Conservation (phyloP, 2,329 filamentous ascomycete species). For the Ophiostoma quercus region DNA sequence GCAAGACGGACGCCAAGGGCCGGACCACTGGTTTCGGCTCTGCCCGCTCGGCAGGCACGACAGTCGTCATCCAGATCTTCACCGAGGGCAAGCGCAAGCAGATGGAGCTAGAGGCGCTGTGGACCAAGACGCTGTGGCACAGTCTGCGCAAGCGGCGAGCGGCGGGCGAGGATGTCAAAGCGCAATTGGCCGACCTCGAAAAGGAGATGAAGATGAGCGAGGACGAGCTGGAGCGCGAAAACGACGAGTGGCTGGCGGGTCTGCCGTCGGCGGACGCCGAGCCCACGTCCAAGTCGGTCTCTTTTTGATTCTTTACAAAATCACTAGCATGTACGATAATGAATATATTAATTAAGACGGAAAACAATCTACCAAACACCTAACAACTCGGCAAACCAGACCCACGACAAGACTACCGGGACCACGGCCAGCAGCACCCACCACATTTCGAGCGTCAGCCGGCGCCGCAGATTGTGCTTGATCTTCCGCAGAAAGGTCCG, state of each 20-base stretch:
- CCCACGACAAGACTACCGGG: constrained; percentile 39
- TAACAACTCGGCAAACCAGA: constrained; percentile 33
- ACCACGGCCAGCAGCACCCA: constrained; percentile 44
- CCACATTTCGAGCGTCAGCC: constrained; percentile 45
- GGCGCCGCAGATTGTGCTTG: constrained; percentile 35
- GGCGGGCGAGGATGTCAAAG: constrained; percentile 18
- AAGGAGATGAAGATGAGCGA: background rate
- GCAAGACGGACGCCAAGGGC: constrained; percentile 36
- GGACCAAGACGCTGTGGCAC: constrained; percentile 41
- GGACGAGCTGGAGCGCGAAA: background rate
- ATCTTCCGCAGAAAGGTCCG: constrained; percentile 28
- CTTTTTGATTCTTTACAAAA: background rate
- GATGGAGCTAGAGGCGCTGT: constrained; percentile 50
- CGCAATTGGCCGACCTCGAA: background rate
- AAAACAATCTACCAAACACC: background rate
- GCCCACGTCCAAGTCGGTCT: background rate
- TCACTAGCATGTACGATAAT: background rate
- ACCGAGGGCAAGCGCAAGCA: constrained; percentile 50
- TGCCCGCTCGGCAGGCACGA: constrained; percentile 42
- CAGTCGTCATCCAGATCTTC: constrained; percentile 54
- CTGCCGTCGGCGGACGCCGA: background rate
- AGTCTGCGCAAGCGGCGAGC: constrained; percentile 25
- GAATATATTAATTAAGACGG: background rate
- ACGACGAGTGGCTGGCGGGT: background rate
- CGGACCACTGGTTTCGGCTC: constrained; percentile 73